phyloP scores from a whole-genome alignment of 352 stramenopile species.

The Blastocystis sp. region DNA sequence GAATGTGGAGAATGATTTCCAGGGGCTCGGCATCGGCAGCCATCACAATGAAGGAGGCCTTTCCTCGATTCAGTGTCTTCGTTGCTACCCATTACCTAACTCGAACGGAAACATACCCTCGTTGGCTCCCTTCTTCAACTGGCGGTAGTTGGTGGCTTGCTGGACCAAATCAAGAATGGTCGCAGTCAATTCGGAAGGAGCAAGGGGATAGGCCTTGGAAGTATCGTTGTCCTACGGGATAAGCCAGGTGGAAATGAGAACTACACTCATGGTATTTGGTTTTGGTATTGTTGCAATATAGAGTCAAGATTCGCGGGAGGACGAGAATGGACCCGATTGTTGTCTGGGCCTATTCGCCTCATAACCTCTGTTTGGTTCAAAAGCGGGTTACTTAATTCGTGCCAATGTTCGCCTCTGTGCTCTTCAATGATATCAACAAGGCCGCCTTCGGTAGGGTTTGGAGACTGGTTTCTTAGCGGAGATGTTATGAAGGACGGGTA shows the following conservation, averaged over 20 bases:
- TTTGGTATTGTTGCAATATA: background rate
- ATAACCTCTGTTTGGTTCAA: no score
- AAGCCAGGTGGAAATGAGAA: background rate
- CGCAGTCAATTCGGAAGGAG: slow-evolving; percentile 92
- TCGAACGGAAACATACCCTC: slow-evolving; percentile 65
- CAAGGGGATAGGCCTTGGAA: slow-evolving; percentile 90
- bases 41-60: slow-evolving; percentile 99
- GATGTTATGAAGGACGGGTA: slow-evolving; percentile 55
- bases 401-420: slow-evolving; percentile 30
- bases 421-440: slow-evolving; percentile 56
- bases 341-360: no score
- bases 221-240: slow-evolving; percentile 66
- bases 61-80: slow-evolving; percentile 98
- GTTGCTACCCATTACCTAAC: slow-evolving; percentile 69
- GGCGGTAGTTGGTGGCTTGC: slow-evolving; percentile 98
- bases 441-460: background rate
- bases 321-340: no score
- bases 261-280: slow-evolving; percentile 40
- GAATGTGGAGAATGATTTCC: slow-evolving; percentile 98
- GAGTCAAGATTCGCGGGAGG: background rate
- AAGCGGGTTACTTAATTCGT: background rate
- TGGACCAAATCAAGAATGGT: slow-evolving; percentile 96
- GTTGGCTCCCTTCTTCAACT: slow-evolving; percentile 99
- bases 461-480: background rate
- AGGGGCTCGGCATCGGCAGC: slow-evolving; percentile 95